Conservation (phyloP, 176 grass and related monocot genomes). For the Carex pumila region DNA sequence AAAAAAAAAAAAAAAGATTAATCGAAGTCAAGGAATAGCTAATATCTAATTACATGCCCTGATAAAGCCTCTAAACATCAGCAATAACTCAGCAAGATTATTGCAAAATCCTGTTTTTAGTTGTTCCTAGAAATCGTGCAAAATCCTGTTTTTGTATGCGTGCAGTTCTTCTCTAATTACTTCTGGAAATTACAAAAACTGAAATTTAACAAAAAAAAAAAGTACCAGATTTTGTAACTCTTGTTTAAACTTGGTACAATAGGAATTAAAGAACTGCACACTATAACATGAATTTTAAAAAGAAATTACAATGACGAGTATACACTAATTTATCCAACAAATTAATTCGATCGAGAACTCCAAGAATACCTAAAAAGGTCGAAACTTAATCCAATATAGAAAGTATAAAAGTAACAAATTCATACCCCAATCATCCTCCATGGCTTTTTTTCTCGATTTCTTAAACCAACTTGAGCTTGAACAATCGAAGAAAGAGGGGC, state of each 20-base stretch:
- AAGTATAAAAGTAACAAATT: background rate
- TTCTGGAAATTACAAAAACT: background rate
- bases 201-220: background rate
- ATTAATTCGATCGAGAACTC: background rate
- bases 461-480: background rate
- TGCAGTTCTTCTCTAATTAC: background rate
- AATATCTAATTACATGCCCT: background rate
- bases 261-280: background rate
- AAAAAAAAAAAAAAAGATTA: background rate
- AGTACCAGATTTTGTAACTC: background rate
- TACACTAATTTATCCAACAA: background rate
- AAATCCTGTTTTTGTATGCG: background rate
- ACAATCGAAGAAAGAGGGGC: background rate
- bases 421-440: conserved; percentile 35
- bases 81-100: background rate
- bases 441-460: background rate
- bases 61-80: background rate
- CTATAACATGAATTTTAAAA: background rate
- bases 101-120: no score
- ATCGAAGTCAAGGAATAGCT: background rate
- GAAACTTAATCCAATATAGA: background rate
- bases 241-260: background rate
- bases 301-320: background rate
- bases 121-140: background rate
- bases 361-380: background rate